A percentile compares a stretch with the other conserved stretches of the same genome.
Evolutionary conservation across 176 grass and related monocot species (phyloP).

Genomic region (Pontederia paniculata): DNA sequence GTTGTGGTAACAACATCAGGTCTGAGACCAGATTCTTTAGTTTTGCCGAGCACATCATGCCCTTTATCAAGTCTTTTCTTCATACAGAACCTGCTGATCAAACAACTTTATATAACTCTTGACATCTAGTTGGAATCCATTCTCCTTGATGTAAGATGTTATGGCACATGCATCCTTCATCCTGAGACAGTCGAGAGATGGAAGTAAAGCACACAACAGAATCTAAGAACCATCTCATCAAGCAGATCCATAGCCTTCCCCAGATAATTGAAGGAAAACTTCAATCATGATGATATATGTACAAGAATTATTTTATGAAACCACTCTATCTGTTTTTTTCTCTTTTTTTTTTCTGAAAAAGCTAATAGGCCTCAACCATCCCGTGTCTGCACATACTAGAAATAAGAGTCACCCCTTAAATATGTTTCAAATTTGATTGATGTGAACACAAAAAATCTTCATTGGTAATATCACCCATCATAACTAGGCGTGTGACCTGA

Average conservation of each 20-base stretch:
- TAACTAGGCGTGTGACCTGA: too few species aligned
- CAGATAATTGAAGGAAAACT: constrained; percentile 70
- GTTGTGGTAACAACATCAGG: constrained; percentile 68
- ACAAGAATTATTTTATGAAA: constrained; percentile 23
- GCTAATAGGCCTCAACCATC: constrained; percentile 33
- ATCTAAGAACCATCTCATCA: constrained; percentile 55
- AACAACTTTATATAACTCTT: constrained; percentile 60
- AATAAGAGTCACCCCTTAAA: too few species aligned
- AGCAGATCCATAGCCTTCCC: constrained; percentile 50
- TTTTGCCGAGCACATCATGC: constrained; percentile 29
- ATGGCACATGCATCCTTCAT: constrained; percentile 47
- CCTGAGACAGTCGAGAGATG: constrained; percentile 56
- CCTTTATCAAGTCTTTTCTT: constrained; percentile 49
- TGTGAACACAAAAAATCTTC: constrained; percentile 22
- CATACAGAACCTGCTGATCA: constrained; percentile 61
- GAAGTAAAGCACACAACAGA: constrained; percentile 51
- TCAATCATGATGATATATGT: constrained; percentile 55
- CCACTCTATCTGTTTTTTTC: constrained; percentile 49
- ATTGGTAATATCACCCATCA: too few species aligned
- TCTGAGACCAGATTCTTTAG: constrained; percentile 33
- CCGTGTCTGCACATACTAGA: constrained; percentile 39
- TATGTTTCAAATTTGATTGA: too few species aligned
- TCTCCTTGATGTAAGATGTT: constrained; percentile 33
- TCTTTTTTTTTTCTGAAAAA: constrained; percentile 56
- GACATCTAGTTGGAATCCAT: constrained; percentile 55